These are phyloP conservation scores for Trametes cubensis DNA, from an alignment of 768 basidiomycete genomes.

Conservation along the genomic window DNA sequence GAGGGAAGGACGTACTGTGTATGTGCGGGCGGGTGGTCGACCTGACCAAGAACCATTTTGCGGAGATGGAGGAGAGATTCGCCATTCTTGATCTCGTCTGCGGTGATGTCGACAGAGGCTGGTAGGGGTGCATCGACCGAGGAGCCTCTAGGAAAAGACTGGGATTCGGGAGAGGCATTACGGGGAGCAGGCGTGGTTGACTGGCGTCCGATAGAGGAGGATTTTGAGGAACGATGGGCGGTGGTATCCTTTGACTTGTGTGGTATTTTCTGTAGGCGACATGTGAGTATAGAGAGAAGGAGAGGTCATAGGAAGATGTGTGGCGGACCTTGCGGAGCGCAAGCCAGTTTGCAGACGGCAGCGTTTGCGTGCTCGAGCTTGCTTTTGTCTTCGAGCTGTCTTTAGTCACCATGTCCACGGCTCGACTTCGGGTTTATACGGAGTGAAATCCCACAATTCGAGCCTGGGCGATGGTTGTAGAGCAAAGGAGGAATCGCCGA, in stretches of 20 bases:
- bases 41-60: constrained; percentile 55
- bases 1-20: constrained; percentile 43
- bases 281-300: neutral
- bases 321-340: constrained; percentile 52
- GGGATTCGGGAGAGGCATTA: too few species aligned
- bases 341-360: constrained; percentile 63
- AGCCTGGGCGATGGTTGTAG: too few species aligned
- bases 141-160: too few species aligned
- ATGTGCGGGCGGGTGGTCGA: constrained; percentile 45
- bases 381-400: neutral
- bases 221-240: neutral
- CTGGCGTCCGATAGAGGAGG: too few species aligned
- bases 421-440: too few species aligned
- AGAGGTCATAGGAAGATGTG: neutral
- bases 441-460: too few species aligned
- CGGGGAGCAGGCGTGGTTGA: too few species aligned
- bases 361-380: neutral
- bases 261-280: constrained; percentile 18
- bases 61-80: constrained; percentile 51
- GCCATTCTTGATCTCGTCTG: constrained; percentile 44
- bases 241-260: constrained; percentile 1
- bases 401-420: too few species aligned
- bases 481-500: too few species aligned
- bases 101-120: too few species aligned
- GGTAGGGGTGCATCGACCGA: too few species aligned